Conservation (phyloP, 148 eudicot species). For the Amaranthus hypochondriacus region DNA sequence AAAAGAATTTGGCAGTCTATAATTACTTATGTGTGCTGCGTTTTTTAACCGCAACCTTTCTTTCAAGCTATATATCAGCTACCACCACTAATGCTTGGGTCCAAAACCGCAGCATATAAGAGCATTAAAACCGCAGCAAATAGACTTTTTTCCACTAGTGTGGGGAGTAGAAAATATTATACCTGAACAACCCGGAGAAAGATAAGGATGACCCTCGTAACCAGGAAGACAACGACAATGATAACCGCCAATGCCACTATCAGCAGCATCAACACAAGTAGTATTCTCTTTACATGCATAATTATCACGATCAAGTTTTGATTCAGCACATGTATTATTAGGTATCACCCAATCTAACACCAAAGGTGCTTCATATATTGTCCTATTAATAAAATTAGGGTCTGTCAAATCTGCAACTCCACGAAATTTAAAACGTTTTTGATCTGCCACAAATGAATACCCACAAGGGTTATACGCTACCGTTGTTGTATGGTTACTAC, state of each 20-base stretch:
- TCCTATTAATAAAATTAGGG: conserved; percentile 11
- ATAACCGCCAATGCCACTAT: conserved; percentile 33
- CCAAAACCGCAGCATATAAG: no score
- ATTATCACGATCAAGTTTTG: conserved; percentile 1
- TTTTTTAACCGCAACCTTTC: no score
- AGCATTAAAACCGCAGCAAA: no score
- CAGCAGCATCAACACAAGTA: conserved; percentile 27
- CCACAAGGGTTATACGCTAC: conserved; percentile 30
- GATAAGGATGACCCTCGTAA: conserved; percentile 44
- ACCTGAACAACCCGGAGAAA: conserved; percentile 49
- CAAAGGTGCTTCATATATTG: conserved; percentile 25
- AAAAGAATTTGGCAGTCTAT: no score
- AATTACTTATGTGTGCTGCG: no score
- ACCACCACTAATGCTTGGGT: no score
- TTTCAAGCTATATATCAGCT: no score
- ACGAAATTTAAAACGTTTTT: conserved; percentile 17
- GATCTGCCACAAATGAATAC: conserved; percentile 34
- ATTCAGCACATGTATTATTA: conserved; percentile 17
- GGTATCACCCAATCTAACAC: conserved; percentile 41
- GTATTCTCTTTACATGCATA: conserved; percentile 32
- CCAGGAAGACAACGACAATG: conserved; percentile 39
- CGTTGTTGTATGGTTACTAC: background rate
- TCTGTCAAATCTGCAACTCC: conserved; percentile 26
- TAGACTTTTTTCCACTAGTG: no score
- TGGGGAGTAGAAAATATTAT: background rate